phyloP scores from a whole-genome alignment of 2,329 filamentous ascomycete genomes.

The Colletotrichum tanaceti region DNA sequence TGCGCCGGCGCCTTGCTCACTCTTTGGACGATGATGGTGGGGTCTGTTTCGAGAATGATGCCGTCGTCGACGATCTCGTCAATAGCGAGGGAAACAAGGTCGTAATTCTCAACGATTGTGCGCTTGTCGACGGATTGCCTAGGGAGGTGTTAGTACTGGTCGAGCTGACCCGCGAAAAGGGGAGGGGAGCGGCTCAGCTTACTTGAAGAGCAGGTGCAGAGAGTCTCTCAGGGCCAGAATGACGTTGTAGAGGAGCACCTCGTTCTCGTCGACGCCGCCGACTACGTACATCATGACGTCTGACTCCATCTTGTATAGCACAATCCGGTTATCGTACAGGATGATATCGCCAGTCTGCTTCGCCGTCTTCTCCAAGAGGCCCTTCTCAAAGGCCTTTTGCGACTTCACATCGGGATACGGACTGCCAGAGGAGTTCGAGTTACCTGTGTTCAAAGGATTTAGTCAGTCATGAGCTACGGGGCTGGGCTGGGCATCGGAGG shows the following conservation, averaged over 20 bases:
- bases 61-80: slow-evolving; percentile 97
- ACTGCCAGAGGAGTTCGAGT: slow-evolving; percentile 60
- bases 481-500: slow-evolving; percentile 21
- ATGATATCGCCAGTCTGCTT: slow-evolving; percentile 98
- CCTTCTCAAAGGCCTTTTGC: slow-evolving; percentile 97
- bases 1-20: slow-evolving; percentile 93
- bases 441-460: neutral
- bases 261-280: slow-evolving; percentile 92
- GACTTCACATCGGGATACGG: slow-evolving; percentile 91
- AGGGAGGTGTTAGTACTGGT: slow-evolving; percentile 3
- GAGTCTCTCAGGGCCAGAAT: slow-evolving; percentile 91
- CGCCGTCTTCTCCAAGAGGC: slow-evolving; percentile 91
- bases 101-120: slow-evolving; percentile 96
- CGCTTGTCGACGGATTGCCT: slow-evolving; percentile 98
- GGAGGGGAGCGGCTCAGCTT: slow-evolving; percentile 62
- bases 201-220: slow-evolving; percentile 93
- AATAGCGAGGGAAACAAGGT: slow-evolving; percentile 90
- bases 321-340: slow-evolving; percentile 94
- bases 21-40: slow-evolving; percentile 89
- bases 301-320: slow-evolving; percentile 97
- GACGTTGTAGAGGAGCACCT: slow-evolving; percentile 95
- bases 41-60: slow-evolving; percentile 96
- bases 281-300: slow-evolving; percentile 98
- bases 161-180: neutral
- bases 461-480: slow-evolving; percentile 20